Conservation (phyloP, 2,329 filamentous ascomycete species). For the Fusarium sp. region DNA sequence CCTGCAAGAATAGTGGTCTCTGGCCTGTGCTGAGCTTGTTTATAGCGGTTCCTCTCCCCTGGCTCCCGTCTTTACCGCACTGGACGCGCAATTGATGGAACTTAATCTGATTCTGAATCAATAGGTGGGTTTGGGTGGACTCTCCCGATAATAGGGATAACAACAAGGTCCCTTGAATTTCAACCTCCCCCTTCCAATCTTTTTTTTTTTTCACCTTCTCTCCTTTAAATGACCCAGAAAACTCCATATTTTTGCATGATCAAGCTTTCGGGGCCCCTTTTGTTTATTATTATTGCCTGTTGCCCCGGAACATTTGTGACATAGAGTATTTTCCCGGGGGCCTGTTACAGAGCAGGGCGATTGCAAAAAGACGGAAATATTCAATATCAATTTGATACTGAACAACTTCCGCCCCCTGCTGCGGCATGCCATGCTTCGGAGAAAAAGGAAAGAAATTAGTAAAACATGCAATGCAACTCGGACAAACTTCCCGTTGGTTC, state of each 20-base stretch:
- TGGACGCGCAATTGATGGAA: slow-evolving; percentile 29
- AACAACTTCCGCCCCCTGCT: slow-evolving; percentile 11
- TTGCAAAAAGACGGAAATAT: slow-evolving; percentile 20
- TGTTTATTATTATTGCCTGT: slow-evolving; percentile 14
- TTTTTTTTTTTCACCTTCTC: not conserved
- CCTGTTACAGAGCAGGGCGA: slow-evolving; percentile 15
- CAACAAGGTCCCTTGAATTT: slow-evolving; percentile 10
- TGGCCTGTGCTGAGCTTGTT: not conserved
- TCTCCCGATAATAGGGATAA: slow-evolving; percentile 1
- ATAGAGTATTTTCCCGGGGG: slow-evolving; percentile 1
- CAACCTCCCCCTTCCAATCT: slow-evolving; percentile 9
- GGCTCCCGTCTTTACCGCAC: slow-evolving; percentile 13
- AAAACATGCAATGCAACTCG: slow-evolving; percentile 3
- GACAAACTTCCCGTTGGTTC: slow-evolving; percentile 5
- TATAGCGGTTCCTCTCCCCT: slow-evolving; percentile 13
- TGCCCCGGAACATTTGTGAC: slow-evolving; percentile 15
- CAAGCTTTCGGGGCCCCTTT: slow-evolving; percentile 32
- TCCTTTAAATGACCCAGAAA: slow-evolving; percentile 16
- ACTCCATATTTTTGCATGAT: slow-evolving; percentile 31
- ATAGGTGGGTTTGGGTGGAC: not conserved
- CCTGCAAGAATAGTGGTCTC: not conserved
- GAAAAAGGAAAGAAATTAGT: slow-evolving; percentile 4
- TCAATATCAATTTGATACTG: slow-evolving; percentile 3
- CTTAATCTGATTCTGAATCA: slow-evolving; percentile 27
- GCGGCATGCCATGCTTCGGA: slow-evolving; percentile 9